Evolutionary conservation across 495 filamentous ascomycete species (phyloP).

Genomic region (Cercophora samala): DNA sequence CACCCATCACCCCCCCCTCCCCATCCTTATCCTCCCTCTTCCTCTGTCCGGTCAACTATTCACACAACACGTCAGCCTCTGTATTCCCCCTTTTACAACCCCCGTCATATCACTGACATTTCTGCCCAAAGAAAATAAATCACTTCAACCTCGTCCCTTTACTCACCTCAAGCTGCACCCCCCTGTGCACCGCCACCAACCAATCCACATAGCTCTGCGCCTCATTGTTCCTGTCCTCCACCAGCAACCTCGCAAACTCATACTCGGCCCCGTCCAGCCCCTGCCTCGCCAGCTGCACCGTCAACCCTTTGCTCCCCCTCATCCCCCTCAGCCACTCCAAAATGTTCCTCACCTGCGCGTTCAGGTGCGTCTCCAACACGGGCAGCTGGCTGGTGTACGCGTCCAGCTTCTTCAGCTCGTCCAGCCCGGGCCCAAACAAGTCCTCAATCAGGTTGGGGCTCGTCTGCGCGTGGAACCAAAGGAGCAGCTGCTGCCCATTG

Average conservation of each 20-base stretch:
- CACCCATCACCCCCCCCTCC: slow-evolving; percentile 52
- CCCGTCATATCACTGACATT: not conserved
- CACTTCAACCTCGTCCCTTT: not conserved
- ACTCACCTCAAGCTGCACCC: slow-evolving; percentile 81
- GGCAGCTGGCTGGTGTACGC: slow-evolving; percentile 71
- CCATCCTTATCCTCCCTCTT: slow-evolving; percentile 65
- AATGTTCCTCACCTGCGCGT: slow-evolving; percentile 91
- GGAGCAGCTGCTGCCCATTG: slow-evolving; percentile 83
- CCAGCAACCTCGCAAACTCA: slow-evolving; percentile 85
- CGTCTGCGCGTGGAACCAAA: slow-evolving; percentile 85
- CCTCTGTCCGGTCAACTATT: slow-evolving; percentile 68
- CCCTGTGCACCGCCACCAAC: slow-evolving; percentile 91
- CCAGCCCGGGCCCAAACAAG: slow-evolving; percentile 77
- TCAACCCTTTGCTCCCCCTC: slow-evolving; percentile 81
- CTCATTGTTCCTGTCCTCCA: slow-evolving; percentile 96
- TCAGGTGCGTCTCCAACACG: slow-evolving; percentile 87
- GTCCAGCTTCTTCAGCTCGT: slow-evolving; percentile 70
- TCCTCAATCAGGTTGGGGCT: slow-evolving; percentile 80
- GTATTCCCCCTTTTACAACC: not conserved
- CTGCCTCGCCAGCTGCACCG: slow-evolving; percentile 88
- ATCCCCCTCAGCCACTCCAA: slow-evolving; percentile 78
- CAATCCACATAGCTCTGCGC: slow-evolving; percentile 98
- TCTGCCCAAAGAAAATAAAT: too few species aligned
- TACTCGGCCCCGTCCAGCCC: slow-evolving; percentile 93
- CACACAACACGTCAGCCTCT: too few species aligned